Base-by-base conservation (phyloP, 495 filamentous ascomycete genomes). In the Hypoxylon cercidicola region DNA sequence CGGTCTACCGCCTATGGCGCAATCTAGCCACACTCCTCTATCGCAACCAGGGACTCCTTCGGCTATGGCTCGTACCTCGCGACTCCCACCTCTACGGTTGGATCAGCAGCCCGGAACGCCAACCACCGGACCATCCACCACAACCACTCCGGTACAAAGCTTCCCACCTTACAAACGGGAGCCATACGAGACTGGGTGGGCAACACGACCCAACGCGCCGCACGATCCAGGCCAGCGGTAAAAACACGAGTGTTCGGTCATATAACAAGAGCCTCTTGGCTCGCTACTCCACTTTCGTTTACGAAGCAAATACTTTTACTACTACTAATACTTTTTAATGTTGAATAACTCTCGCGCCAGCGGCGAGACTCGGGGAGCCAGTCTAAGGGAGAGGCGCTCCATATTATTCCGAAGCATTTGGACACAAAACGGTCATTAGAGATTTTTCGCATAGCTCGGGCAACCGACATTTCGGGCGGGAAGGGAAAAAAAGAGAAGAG, bases 161-260 rank as follows among this genome's bases (percentile, higher is more conserved):
- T 77, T 73, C 40, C 39, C 68, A 4, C 58, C 72, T 20, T 72
- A 73, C 15, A 72, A 72, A 47, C 70, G 71, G 23, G 66, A 74
- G 19, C 59, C 72, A 2, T 75, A 79, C 30, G 80, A 82, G 57
- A 78, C 77, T 13, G 80, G 79, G 13, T 82, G 80, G 80, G 80
- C 75, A 21, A 79, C 77, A 1, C 75, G 72, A 16, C 63, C 72
- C 18, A 66, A 74, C 39, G 66, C 69, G 11, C 68, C 70, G 6
- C 50, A 70, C 9, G 75, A 77, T 43, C 65, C 45, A 68, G 57
- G 54, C 68, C 55, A 60, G 41, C 56, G 54, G 28, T 60, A 52
- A 60, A 52, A 60, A 44, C 20, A 60, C 45, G 25, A 46, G 40
- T 7, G 16, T 21, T 45, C 40, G 30, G 30, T 32, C 23, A 21